A percentile compares a stretch with the other conserved stretches of the same genome.
Conservation (phyloP, 2,329 filamentous ascomycete genomes). For the Aspergillus alliaceus region DNA sequence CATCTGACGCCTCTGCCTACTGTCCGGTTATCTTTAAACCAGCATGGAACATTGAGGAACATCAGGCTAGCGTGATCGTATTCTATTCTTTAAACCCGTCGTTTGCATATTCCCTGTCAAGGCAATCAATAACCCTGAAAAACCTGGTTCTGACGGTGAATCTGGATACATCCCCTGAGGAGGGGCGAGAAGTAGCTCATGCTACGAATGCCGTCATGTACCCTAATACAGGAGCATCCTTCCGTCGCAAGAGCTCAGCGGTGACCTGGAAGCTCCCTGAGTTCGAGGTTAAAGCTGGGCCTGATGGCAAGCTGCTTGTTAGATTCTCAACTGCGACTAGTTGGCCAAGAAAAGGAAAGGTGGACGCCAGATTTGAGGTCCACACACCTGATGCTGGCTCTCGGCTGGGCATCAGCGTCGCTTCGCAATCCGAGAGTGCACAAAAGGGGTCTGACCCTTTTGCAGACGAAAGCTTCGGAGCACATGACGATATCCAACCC, state of each 20-base stretch:
- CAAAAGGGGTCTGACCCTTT: slow-evolving; percentile 46
- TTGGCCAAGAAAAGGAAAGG: slow-evolving; percentile 69
- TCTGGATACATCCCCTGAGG: slow-evolving; percentile 41
- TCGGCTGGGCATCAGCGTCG: slow-evolving; percentile 62
- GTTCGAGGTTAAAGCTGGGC: slow-evolving; percentile 53
- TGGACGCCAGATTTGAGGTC: slow-evolving; percentile 83
- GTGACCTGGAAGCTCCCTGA: slow-evolving; percentile 49
- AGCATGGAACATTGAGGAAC: slow-evolving; percentile 78
- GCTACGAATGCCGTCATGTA: slow-evolving; percentile 47
- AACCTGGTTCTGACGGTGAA: slow-evolving; percentile 72
- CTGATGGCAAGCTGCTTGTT: slow-evolving; percentile 75
- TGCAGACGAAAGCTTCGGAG: slow-evolving; percentile 43
- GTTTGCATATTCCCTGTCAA: slow-evolving; percentile 49
- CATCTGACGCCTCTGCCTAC: slow-evolving; percentile 55
- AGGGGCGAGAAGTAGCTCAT: slow-evolving; percentile 41
- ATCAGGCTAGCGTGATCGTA: slow-evolving; percentile 82
- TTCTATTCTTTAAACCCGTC: slow-evolving; percentile 80
- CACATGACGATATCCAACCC: slow-evolving; percentile 28
- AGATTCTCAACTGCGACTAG: slow-evolving; percentile 73
- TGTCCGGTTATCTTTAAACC: slow-evolving; percentile 73
- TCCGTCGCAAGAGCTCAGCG: slow-evolving; percentile 47
- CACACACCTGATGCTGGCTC: slow-evolving; percentile 56
- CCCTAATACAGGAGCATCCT: slow-evolving; percentile 44
- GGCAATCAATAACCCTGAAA: slow-evolving; percentile 59
- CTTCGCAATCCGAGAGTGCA: slow-evolving; percentile 23